A percentile compares a stretch with the other conserved stretches of the same genome.
phyloP scores from a whole-genome alignment of 495 filamentous ascomycete genomes.

The Penicillium canariense region DNA sequence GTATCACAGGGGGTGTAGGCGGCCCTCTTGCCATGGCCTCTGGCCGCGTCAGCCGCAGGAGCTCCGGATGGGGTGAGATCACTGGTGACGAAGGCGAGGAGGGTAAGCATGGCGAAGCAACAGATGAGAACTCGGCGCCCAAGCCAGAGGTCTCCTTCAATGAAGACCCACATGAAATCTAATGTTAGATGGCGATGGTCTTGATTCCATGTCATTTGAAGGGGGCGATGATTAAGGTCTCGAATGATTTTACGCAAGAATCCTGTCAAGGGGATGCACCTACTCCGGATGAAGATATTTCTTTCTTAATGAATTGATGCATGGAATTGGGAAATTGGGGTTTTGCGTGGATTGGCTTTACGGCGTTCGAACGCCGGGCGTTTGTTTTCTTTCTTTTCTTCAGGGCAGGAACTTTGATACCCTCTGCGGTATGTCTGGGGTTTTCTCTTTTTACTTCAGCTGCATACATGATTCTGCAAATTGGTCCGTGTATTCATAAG shows the following conservation, averaged over 20 bases:
- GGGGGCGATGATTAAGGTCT: constrained; percentile 5
- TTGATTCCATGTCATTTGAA: background rate
- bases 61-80: constrained; percentile 62
- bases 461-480: constrained; percentile 10
- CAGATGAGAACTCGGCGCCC: constrained; percentile 24
- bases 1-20: constrained; percentile 57
- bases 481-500: constrained; percentile 14
- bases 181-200: constrained; percentile 2
- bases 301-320: constrained; percentile 28
- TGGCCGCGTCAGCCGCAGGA: constrained; percentile 57
- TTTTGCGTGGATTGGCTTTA: constrained; percentile 16
- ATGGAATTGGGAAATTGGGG: constrained; percentile 15
- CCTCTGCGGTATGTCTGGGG: constrained; percentile 20
- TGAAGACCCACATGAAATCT: constrained; percentile 13
- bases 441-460: constrained; percentile 13
- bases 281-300: constrained; percentile 10
- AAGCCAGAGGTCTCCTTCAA: constrained; percentile 9
- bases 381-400: constrained; percentile 7
- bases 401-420: constrained; percentile 28
- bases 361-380: constrained; percentile 14
- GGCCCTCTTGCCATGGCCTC: constrained; percentile 56
- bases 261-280: background rate
- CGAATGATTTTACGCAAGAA: constrained; percentile 22
- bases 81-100: constrained; percentile 44
- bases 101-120: constrained; percentile 2